Evolutionary conservation across 192 early-diverging fungal genomes (phyloP), one percentile per base, ranked within the genome.

Genomic region (Bifiguratus adelaidae): DNA sequence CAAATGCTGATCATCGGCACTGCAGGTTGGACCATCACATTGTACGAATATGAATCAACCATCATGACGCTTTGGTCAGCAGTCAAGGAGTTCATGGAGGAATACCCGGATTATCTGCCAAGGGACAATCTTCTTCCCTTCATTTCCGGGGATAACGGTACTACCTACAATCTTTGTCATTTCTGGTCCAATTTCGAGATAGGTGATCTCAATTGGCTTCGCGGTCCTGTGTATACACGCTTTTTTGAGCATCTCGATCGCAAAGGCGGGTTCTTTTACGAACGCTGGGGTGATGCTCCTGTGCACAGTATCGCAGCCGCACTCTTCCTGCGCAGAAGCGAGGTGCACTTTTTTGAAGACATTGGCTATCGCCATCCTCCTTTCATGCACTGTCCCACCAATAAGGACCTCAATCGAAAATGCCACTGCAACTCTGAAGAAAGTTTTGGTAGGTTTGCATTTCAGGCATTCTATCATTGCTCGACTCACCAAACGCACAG

Each of bases 161-260:
- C 60, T 37, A 78, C 68, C 3, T 89, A 86, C 56, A 89, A 88
- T 50, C 61, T 62, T 34, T 89, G 87, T 53, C 85, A 92, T 60
- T 91, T 88, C 49, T 89, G 90, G 90, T 78, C 81, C 41, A 93
- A 91, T 56, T 90, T 93, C 60, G 87, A 93, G 65, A 83, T 88
- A 24, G 79, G 60, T 34, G 1, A 4, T 26, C 8, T 40, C 29
- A 26, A 65, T 65, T 32, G 55, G 52, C 20, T 54, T 52, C 2
- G 53, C 86, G 20, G 60, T 70, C 18, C 63, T 86, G 36, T 85
- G 80, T 92, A 88, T 44, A 49, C 71, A 12, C 70, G 67, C 23
- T 83, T 69, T 26, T 91, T 90, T 41, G 56, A 75, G n/a, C 69
- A 77, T 49, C 58, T 92, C 6, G 87, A 91, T 66, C 44, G 58